phyloP scores from a whole-genome alignment of 208 protist genomes.

The Acanthamoeba royreba region DNA sequence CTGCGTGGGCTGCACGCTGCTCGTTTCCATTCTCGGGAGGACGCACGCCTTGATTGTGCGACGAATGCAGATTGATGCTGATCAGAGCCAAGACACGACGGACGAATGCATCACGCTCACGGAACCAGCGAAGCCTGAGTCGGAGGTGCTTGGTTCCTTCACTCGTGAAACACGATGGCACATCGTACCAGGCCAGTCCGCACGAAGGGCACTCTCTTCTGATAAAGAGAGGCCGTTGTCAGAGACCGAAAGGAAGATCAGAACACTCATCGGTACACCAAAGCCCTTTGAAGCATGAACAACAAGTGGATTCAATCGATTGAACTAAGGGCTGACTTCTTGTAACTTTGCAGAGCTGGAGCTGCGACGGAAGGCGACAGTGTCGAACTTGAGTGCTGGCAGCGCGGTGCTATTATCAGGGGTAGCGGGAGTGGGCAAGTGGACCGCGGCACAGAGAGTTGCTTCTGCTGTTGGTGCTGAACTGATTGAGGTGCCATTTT shows the following conservation, averaged over 20 bases:
- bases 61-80: too few relatives aligned
- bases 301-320: neutral
- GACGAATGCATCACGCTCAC: too few relatives aligned
- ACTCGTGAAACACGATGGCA: neutral
- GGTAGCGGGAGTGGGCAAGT: neutral
- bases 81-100: too few relatives aligned
- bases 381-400: neutral
- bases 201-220: neutral
- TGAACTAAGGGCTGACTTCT: neutral
- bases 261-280: neutral
- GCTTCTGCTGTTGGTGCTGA: neutral
- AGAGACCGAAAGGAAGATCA: neutral
- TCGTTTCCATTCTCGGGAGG: neutral
- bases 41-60: neutral
- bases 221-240: neutral
- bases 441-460: neutral
- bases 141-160: neutral
- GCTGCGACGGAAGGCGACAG: neutral
- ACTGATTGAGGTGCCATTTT: neutral
- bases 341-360: neutral
- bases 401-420: neutral
- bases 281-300: neutral
- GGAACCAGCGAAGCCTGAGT: too few relatives aligned
- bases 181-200: neutral
- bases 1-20: neutral